These are phyloP conservation scores for Suhomyces anneliseae DNA, from an alignment of 1,139 yeast species.

Conservation along the genomic window DNA sequence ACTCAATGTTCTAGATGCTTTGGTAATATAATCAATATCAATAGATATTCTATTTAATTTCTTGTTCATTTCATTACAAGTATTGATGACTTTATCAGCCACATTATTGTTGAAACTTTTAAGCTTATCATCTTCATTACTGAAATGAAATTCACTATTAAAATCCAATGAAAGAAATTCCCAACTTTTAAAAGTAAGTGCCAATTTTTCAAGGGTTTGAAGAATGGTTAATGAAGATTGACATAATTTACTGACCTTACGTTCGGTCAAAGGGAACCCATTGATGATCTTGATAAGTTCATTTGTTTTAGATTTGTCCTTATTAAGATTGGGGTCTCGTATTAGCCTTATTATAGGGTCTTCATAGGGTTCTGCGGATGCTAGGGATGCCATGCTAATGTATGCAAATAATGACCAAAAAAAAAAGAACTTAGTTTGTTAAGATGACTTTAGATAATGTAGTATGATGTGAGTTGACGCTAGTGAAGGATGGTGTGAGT, in stretches of 20 bases:
- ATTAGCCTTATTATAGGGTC: slow-evolving; percentile 52
- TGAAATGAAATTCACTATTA: slow-evolving; percentile 44
- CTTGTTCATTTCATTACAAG: slow-evolving; percentile 48
- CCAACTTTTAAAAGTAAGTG: slow-evolving; percentile 52
- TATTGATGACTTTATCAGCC: slow-evolving; percentile 49
- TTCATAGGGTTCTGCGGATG: slow-evolving; percentile 25
- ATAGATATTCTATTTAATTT: slow-evolving; percentile 41
- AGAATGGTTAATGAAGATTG: slow-evolving; percentile 48
- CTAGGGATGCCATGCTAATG: not conserved
- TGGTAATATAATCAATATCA: slow-evolving; percentile 49
- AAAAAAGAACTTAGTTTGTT: not conserved
- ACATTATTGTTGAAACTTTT: slow-evolving; percentile 47
- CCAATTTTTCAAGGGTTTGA: slow-evolving; percentile 51
- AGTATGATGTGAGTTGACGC: no score
- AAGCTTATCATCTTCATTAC: slow-evolving; percentile 28
- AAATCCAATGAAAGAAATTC: slow-evolving; percentile 57
- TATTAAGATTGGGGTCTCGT: slow-evolving; percentile 51
- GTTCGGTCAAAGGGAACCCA: slow-evolving; percentile 44
- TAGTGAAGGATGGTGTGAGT: no score
- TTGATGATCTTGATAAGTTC: slow-evolving; percentile 44
- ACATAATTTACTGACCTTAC: slow-evolving; percentile 52
- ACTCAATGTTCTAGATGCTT: slow-evolving; percentile 39
- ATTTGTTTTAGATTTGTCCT: slow-evolving; percentile 42
- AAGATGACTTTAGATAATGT: no score
- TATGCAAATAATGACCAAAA: no score